These are phyloP conservation scores for Brettanomyces naardenensis DNA, from an alignment of 805 yeast species.

Conservation along the genomic window DNA sequence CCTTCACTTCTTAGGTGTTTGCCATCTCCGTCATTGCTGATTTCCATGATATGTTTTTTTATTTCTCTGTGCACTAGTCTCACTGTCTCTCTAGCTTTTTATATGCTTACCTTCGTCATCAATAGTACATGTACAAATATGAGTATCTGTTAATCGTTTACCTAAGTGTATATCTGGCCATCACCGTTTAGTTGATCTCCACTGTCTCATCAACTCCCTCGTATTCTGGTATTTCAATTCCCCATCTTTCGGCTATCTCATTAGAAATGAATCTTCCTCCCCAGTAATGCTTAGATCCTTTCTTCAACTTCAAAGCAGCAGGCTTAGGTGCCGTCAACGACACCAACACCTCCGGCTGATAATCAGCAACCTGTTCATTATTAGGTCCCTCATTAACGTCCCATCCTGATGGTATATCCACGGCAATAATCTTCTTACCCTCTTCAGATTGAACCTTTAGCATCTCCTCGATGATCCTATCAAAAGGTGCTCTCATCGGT, in stretches of 20 bases:
- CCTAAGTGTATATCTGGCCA: too few species aligned
- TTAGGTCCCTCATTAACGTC: constrained; percentile 84
- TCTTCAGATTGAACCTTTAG: constrained; percentile 17
- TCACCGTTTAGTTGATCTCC: too few species aligned
- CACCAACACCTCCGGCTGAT: constrained; percentile 58
- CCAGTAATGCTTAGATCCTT: constrained; percentile 53
- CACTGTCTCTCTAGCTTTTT: neutral
- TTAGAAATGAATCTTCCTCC: constrained; percentile 84
- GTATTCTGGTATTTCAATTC: constrained; percentile 57
- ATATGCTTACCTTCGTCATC: neutral
- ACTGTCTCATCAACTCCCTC: constrained; percentile 50
- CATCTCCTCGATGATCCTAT: constrained; percentile 35
- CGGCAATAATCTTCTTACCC: constrained; percentile 57
- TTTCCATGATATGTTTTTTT: neutral
- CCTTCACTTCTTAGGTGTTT: neutral
- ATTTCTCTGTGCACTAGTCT: neutral
- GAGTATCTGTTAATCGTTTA: too few species aligned
- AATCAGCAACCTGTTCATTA: constrained; percentile 24
- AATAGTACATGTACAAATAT: neutral
- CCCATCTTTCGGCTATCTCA: constrained; percentile 64
- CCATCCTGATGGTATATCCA: constrained; percentile 97
- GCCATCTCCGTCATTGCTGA: neutral
- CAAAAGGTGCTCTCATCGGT: constrained; percentile 77
- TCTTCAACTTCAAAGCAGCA: constrained; percentile 46
- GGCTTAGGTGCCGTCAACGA: constrained; percentile 94